These are phyloP conservation scores for Cucurbita pepo DNA, from an alignment of 306 rosid species.

Conservation along the genomic window DNA sequence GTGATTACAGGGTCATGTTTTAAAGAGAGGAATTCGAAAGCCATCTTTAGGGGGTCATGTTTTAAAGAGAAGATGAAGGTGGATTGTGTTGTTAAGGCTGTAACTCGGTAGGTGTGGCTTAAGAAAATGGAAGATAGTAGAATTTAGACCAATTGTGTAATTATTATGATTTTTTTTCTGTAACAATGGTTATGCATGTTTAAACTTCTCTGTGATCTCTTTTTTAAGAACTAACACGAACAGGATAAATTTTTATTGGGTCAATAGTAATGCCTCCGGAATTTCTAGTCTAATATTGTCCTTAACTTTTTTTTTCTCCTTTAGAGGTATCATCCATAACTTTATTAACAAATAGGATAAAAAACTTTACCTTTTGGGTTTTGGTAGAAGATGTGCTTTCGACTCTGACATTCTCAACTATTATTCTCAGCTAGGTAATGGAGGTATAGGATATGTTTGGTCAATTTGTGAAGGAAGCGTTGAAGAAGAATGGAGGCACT, in stretches of 20 bases:
- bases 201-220: background rate
- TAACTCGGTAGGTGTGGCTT: background rate
- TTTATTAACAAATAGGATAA: background rate
- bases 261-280: background rate
- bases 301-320: background rate
- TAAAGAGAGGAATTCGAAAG: background rate
- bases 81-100: background rate
- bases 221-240: background rate
- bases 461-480: constrained; percentile 65
- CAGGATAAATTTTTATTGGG: background rate
- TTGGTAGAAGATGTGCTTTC: background rate
- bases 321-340: background rate
- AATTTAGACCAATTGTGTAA: background rate
- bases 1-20: background rate
- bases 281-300: background rate
- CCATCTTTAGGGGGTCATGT: background rate
- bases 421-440: constrained; percentile 66
- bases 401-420: background rate
- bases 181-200: too few relatives aligned
- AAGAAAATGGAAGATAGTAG: background rate
- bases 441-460: constrained; percentile 89
- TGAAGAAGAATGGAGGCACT: constrained; percentile 97
- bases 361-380: background rate
- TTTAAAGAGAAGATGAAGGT: background rate
- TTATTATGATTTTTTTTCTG: too few relatives aligned